phyloP scores from a whole-genome alignment of 73 alveolate species.

The Loxodes magnus region DNA sequence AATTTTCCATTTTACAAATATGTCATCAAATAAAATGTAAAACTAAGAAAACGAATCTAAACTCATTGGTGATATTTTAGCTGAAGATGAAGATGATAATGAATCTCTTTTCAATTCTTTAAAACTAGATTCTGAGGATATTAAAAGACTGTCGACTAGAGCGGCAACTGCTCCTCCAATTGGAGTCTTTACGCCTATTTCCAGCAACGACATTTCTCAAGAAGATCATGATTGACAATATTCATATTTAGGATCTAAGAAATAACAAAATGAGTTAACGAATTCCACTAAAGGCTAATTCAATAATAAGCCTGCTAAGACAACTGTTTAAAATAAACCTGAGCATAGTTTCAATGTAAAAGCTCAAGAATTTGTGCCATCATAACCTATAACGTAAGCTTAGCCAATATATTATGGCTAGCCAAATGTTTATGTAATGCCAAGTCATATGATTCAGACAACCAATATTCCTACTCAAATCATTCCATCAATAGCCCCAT shows the following conservation, averaged over 20 bases:
- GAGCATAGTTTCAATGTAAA: not conserved
- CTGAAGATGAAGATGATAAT: slow-evolving; percentile 25
- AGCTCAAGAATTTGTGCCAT: slow-evolving; percentile 12
- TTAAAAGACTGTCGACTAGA: slow-evolving; percentile 4
- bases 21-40: slow-evolving; percentile 8
- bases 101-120: slow-evolving; percentile 3
- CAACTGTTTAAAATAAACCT: too few species aligned
- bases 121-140: slow-evolving; percentile 14
- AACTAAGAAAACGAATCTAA: slow-evolving; percentile 23
- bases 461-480: too few species aligned
- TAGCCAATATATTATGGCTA: too few species aligned
- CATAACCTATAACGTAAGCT: too few species aligned
- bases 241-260: slow-evolving; percentile 11
- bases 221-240: slow-evolving; percentile 7
- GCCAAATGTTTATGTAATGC: too few species aligned
- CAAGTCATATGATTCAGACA: too few species aligned
- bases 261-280: not conserved
- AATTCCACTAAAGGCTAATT: not conserved
- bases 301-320: slow-evolving; percentile 4
- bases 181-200: slow-evolving; percentile 13
- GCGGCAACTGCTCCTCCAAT: slow-evolving; percentile 11
- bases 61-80: slow-evolving; percentile 31
- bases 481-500: not conserved
- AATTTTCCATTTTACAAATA: not conserved
- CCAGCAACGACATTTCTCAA: slow-evolving; percentile 18